Base-by-base conservation (phyloP, 768 basidiomycete species). In the Leccinum barrowsii region DNA sequence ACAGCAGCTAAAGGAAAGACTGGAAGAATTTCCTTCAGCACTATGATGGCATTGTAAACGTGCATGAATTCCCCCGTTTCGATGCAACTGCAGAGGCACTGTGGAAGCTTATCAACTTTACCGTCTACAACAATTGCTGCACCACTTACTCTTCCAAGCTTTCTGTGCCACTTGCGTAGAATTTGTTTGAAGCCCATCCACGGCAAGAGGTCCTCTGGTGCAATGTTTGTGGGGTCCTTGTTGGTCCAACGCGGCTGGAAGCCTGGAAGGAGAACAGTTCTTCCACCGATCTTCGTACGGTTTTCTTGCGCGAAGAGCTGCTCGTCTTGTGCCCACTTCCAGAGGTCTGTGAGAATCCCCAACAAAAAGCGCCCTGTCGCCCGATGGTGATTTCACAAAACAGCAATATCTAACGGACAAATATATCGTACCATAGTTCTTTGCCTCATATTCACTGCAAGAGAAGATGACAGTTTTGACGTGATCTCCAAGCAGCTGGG, bases 361-460 rank as follows among this genome's bases (percentile, higher is more conserved):
- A 82, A 76, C 24, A 98, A 74, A 75, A 98, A 98, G 30, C 94
- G 93, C 24, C 92, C 95, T 94, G 62, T 19, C 4, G 42, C 58
- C 22, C 42, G 30, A 48, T 50, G 34, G 7, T 12, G 8, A 24
- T 59, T 19, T 61, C 60, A 32, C 35, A 50, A 59, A 13, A 40
- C 6, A 40, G 13, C n/a, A 21, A 26, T 32, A 46, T 21, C 50
- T n/a, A 44, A 12, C 5, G 30, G 32, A 57, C 37, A 44, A 44
- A 40, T 11, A 28, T 26, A 30, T 32, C 78, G 32, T 67, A 91
- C 95, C 94, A 66, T 94, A 94, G 73, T 98, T 98, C 52, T 89
- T 85, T 12, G 94, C 94, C 74, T 99, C 95, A 64, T 92, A 92
- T 75, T 96, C 96, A 62, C 95, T 97, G 67, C 94, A 95, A 1